A percentile compares a stretch with the other conserved stretches of the same genome.
phyloP scores from a whole-genome alignment of 495 filamentous ascomycete genomes.

The Aspergillus carlsbadensis region DNA sequence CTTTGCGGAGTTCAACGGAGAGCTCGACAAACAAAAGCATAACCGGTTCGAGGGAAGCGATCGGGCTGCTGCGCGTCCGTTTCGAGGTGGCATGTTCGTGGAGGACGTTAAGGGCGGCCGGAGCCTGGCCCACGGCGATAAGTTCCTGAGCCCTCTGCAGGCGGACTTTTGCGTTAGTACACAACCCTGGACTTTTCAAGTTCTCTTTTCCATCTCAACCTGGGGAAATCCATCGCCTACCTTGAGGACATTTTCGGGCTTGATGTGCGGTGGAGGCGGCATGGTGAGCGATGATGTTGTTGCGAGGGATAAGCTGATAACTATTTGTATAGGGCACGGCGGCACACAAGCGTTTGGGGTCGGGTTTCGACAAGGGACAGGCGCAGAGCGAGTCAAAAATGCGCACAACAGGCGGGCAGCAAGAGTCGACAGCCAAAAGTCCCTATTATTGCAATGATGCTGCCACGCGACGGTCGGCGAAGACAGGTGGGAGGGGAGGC shows the following conservation, averaged over 20 bases:
- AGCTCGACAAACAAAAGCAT: slow-evolving; percentile 98
- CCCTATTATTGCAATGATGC: slow-evolving; percentile 25
- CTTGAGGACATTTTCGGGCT: slow-evolving; percentile 99
- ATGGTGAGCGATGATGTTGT: slow-evolving; percentile 60
- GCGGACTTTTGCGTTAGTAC: slow-evolving; percentile 4
- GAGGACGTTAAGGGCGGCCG: slow-evolving; percentile 87
- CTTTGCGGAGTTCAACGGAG: slow-evolving; percentile 93
- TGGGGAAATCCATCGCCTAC: slow-evolving; percentile 35
- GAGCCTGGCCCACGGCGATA: slow-evolving; percentile 91
- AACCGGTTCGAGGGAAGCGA: slow-evolving; percentile 93
- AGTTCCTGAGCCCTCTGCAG: slow-evolving; percentile 87
- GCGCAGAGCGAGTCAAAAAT: slow-evolving; percentile 8
- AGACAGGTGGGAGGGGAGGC: slow-evolving; percentile 25
- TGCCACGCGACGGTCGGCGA: slow-evolving; percentile 45
- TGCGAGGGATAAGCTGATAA: slow-evolving; percentile 15
- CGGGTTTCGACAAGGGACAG: slow-evolving; percentile 6
- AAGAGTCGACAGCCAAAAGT: slow-evolving; percentile 22
- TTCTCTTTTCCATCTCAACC: background rate
- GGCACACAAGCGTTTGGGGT: slow-evolving; percentile 10
- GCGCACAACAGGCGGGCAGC: slow-evolving; percentile 27
- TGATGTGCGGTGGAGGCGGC: slow-evolving; percentile 94
- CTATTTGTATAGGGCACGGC: slow-evolving; percentile 9
- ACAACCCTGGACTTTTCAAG: too few relatives aligned
- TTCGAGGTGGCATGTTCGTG: slow-evolving; percentile 99
- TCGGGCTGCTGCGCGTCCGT: slow-evolving; percentile 93